Conservation (phyloP, 768 basidiomycete genomes). For the Lentinula guzmanii region DNA sequence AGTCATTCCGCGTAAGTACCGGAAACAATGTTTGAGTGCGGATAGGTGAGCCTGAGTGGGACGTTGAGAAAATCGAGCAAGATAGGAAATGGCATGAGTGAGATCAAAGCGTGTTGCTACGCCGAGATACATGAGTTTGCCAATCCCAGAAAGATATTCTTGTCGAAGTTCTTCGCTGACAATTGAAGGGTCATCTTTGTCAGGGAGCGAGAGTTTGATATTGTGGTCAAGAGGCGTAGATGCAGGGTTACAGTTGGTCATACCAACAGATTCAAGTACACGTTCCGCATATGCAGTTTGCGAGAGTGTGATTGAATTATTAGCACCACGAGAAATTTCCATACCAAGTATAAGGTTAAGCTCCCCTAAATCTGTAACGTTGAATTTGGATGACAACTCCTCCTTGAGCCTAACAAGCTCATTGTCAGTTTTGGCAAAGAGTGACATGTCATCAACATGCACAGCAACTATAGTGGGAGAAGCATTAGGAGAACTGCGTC, state of each 20-base stretch:
- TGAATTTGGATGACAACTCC: conserved; percentile 12
- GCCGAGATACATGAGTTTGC: conserved; percentile 23
- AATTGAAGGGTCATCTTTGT: background rate
- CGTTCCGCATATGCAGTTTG: conserved; percentile 13
- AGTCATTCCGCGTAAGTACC: conserved; percentile 24
- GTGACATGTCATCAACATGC: conserved; percentile 20
- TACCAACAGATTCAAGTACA: conserved; percentile 11
- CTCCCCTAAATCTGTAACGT: conserved; percentile 12
- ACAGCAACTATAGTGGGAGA: conserved; percentile 5
- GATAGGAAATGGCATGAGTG: conserved; percentile 18
- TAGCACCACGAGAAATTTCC: conserved; percentile 10
- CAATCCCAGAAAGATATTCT: conserved; percentile 19
- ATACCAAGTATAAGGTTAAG: conserved; percentile 17
- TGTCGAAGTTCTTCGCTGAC: conserved; percentile 5
- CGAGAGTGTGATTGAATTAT: conserved; percentile 9
- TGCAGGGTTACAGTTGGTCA: conserved; percentile 10
- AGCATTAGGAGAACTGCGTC: background rate
- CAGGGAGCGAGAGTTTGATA: conserved; percentile 1
- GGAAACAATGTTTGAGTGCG: conserved; percentile 25
- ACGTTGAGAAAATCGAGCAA: conserved; percentile 21
- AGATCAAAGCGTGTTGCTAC: conserved; percentile 27
- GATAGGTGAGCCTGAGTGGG: conserved; percentile 24
- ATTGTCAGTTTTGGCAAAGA: conserved; percentile 8
- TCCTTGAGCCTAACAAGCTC: background rate
- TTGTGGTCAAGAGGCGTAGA: conserved; percentile 14